Conservation (phyloP, 2,329 filamentous ascomycete species). For the Cladobotryum protrusum region DNA sequence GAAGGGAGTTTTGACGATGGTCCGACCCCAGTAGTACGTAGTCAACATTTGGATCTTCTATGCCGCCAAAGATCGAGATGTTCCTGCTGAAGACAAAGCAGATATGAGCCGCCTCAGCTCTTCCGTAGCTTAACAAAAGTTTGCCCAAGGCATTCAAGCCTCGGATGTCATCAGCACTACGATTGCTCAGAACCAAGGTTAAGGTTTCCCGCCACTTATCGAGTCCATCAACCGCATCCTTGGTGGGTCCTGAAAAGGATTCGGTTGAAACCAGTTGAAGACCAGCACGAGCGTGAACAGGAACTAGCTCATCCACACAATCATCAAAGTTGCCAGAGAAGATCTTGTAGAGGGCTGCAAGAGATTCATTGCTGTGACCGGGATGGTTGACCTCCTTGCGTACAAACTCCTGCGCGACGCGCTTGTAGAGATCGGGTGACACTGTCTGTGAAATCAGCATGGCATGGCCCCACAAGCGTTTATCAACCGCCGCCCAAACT, state of each 20-base stretch:
- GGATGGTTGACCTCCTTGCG: constrained; percentile 85
- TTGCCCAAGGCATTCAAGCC: constrained; percentile 76
- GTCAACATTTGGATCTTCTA: constrained; percentile 71
- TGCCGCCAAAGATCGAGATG: constrained; percentile 66
- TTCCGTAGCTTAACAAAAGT: constrained; percentile 76
- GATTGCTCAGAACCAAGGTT: constrained; percentile 78
- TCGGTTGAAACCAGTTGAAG: constrained; percentile 84
- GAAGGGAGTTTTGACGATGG: constrained; percentile 62
- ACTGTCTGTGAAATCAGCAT: constrained; percentile 77
- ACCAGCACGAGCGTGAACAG: constrained; percentile 83
- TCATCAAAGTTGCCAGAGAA: constrained; percentile 92
- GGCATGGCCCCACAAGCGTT: constrained; percentile 91
- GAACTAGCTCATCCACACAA: constrained; percentile 91
- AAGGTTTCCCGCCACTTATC: constrained; percentile 94
- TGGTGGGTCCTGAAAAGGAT: constrained; percentile 51
- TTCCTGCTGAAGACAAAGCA: constrained; percentile 84
- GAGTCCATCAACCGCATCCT: constrained; percentile 74
- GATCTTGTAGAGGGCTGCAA: constrained; percentile 88
- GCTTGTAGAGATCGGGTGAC: constrained; percentile 80
- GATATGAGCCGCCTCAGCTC: constrained; percentile 85
- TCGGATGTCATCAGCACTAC: constrained; percentile 70
- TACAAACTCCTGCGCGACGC: constrained; percentile 92
- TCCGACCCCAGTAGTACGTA: constrained; percentile 84
- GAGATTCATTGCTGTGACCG: constrained; percentile 73
- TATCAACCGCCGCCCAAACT: constrained; percentile 88